phyloP scores from a whole-genome alignment of 2,329 filamentous ascomycete genomes.

The Aspergillus glaucus region DNA sequence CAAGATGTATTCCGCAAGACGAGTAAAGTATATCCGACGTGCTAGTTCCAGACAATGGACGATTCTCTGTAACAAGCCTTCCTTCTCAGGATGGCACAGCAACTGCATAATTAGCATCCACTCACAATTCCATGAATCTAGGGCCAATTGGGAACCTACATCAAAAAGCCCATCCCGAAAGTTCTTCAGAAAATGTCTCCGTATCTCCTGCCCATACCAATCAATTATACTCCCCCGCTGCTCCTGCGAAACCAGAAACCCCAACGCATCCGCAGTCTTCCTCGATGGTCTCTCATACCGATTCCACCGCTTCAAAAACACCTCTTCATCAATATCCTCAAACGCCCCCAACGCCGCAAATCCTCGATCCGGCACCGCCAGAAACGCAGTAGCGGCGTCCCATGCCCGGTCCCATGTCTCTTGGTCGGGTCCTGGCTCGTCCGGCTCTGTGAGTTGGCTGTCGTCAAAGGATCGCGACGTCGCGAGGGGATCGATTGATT shows the following conservation, averaged over 20 bases:
- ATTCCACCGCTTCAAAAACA: slow-evolving; percentile 26
- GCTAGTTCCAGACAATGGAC: slow-evolving; percentile 31
- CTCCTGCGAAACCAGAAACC: slow-evolving; percentile 21
- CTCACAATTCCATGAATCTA: not conserved
- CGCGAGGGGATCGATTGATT: slow-evolving; percentile 2
- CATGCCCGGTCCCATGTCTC: slow-evolving; percentile 36
- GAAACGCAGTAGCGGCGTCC: slow-evolving; percentile 34
- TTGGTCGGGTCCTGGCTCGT: slow-evolving; percentile 21
- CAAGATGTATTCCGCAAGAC: slow-evolving; percentile 28
- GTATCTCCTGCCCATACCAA: slow-evolving; percentile 41
- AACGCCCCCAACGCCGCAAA: slow-evolving; percentile 23
- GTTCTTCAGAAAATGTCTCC: slow-evolving; percentile 38
- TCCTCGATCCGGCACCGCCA: slow-evolving; percentile 31
- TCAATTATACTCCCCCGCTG: slow-evolving; percentile 27
- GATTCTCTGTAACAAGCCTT: slow-evolving; percentile 23
- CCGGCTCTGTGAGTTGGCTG: slow-evolving; percentile 5
- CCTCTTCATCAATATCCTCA: slow-evolving; percentile 19
- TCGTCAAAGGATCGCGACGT: not conserved
- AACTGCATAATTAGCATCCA: slow-evolving; percentile 13
- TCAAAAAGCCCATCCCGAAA: slow-evolving; percentile 26
- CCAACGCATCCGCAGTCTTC: slow-evolving; percentile 27
- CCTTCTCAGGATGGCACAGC: slow-evolving; percentile 15
- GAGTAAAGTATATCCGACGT: slow-evolving; percentile 33
- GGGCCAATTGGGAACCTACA: slow-evolving; percentile 17
- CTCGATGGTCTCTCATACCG: slow-evolving; percentile 21